Percentiles rank a stretch among this genome's conserved stretches.
Conservation (phyloP, 2,329 filamentous ascomycete genomes). For the Thielaviopsis populi region DNA sequence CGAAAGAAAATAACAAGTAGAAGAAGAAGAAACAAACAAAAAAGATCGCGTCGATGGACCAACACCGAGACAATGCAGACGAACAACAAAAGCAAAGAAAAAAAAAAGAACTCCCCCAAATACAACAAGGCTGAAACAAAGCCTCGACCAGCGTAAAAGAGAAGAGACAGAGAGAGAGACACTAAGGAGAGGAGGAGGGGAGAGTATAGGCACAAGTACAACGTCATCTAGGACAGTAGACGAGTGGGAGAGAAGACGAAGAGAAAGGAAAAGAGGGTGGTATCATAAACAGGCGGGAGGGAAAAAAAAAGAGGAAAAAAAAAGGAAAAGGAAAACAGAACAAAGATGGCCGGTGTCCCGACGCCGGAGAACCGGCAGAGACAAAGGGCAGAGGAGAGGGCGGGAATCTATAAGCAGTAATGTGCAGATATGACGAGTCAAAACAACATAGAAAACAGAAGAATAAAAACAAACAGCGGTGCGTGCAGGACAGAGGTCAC, state of each 20-base stretch:
- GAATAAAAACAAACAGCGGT: neutral
- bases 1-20: too few species aligned
- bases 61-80: neutral
- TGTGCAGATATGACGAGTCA: conserved; percentile 1
- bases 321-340: too few species aligned
- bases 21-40: neutral
- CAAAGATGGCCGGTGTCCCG: neutral
- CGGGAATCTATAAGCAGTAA: neutral
- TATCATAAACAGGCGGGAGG: neutral
- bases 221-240: too few species aligned
- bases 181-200: neutral
- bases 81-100: conserved; percentile 11
- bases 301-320: conserved; percentile 5
- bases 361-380: too few species aligned
- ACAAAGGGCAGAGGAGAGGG: neutral
- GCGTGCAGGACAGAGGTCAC: too few species aligned
- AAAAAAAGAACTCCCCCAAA: too few species aligned
- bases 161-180: neutral
- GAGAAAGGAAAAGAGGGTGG: neutral
- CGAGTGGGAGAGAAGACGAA: neutral
- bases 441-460: conserved; percentile 5
- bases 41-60: neutral
- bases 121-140: too few species aligned
- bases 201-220: neutral
- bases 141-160: too few species aligned